Percentiles rank a stretch among this genome's conserved stretches.
Evolutionary conservation across 2,329 filamentous ascomycete genomes (phyloP).

Genomic region (Colletotrichum nymphaeae): DNA sequence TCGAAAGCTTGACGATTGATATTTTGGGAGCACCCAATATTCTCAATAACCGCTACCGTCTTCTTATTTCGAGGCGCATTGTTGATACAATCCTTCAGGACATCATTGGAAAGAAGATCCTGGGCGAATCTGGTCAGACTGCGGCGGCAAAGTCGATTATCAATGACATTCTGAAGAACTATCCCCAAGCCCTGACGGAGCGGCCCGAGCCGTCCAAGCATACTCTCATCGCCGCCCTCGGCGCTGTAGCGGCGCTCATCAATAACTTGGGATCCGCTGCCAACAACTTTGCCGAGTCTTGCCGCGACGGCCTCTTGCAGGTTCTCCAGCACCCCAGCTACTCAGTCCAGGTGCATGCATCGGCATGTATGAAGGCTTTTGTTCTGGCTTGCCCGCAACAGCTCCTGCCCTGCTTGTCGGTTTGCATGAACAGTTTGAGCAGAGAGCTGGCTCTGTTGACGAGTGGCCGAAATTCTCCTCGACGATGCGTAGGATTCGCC

Average conservation of each 20-base stretch:
- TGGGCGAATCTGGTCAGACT: conserved; percentile 90
- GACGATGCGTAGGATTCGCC: conserved; percentile 89
- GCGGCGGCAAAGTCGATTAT: conserved; percentile 84
- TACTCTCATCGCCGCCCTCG: conserved; percentile 81
- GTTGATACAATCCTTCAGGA: conserved; percentile 87
- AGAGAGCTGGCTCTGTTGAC: conserved; percentile 85
- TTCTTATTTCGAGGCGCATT: conserved; percentile 86
- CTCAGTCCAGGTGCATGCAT: conserved; percentile 91
- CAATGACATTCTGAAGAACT: conserved; percentile 93
- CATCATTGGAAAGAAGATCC: conserved; percentile 81
- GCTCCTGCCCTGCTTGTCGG: conserved; percentile 88
- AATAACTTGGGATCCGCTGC: conserved; percentile 84
- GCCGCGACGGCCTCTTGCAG: conserved; percentile 88
- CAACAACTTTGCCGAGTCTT: conserved; percentile 81
- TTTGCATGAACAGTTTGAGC: conserved; percentile 95
- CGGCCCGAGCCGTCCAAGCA: conserved; percentile 90
- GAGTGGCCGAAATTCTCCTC: conserved; percentile 80
- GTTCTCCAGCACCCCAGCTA: conserved; percentile 96
- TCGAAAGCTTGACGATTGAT: conserved; percentile 83
- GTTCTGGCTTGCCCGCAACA: conserved; percentile 93
- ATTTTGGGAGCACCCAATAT: conserved; percentile 82
- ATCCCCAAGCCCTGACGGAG: conserved; percentile 89
- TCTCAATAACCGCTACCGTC: conserved; percentile 85
- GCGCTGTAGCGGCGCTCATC: conserved; percentile 83
- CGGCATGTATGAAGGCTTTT: conserved; percentile 86